A percentile compares a stretch with the other conserved stretches of the same genome.
These are phyloP conservation scores for Entomortierella lignicola DNA, from an alignment of 192 early-diverging fungal genomes.

Conservation along the genomic window DNA sequence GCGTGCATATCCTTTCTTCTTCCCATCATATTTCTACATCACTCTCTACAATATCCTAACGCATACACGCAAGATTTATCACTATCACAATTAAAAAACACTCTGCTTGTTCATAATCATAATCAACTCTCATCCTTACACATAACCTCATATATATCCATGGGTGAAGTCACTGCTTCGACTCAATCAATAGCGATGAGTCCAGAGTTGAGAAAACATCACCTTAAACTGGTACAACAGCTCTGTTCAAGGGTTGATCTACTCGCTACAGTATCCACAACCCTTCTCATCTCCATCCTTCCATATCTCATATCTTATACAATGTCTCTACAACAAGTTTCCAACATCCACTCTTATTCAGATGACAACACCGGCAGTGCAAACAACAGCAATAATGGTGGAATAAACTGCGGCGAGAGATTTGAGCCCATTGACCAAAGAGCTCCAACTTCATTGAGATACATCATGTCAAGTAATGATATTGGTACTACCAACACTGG, in stretches of 20 bases:
- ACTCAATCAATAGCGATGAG: not conserved
- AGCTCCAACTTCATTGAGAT: too few relatives aligned
- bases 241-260: not conserved
- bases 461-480: too few relatives aligned
- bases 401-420: too few relatives aligned
- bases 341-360: not conserved
- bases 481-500: too few relatives aligned
- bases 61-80: too few relatives aligned
- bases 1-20: too few relatives aligned
- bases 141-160: not conserved
- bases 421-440: too few relatives aligned
- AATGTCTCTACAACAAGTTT: not conserved
- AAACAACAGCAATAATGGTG: too few relatives aligned
- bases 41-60: too few relatives aligned
- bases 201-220: not conserved
- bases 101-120: too few relatives aligned
- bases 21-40: too few relatives aligned
- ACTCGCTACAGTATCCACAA: not conserved
- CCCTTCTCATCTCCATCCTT: not conserved
- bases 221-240: not conserved
- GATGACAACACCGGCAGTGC: not conserved
- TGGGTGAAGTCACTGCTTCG: not conserved
- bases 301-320: not conserved
- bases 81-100: too few relatives aligned
- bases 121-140: not conserved